Conservation (phyloP, 1,284 basidiomycete genomes). For the Takashimella tepidaria region DNA sequence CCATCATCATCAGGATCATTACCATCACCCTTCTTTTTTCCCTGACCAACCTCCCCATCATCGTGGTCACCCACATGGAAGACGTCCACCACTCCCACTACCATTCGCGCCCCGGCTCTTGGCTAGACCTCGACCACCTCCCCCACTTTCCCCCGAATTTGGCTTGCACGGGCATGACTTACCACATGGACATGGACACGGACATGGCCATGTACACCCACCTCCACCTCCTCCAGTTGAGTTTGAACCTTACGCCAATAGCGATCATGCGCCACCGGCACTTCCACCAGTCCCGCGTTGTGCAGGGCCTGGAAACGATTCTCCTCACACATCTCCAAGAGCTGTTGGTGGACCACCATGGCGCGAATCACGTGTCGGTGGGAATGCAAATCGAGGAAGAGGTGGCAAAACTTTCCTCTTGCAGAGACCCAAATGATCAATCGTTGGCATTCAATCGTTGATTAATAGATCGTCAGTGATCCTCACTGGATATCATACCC, state of each 20-base stretch:
- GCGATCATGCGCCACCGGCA: background rate
- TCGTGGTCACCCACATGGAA: too few species aligned
- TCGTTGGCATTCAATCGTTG: too few species aligned
- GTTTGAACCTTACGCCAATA: background rate
- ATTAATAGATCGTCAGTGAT: too few species aligned
- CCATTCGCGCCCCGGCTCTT: background rate
- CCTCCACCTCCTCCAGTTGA: constrained; percentile 2
- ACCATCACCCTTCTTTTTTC: background rate
- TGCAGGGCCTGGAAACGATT: background rate
- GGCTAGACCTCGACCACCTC: too few species aligned
- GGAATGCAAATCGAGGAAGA: constrained; percentile 1
- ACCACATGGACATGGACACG: background rate
- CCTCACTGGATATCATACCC: too few species aligned
- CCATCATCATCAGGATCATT: background rate
- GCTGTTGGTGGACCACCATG: too few species aligned
- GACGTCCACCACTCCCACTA: background rate
- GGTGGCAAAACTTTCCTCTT: constrained; percentile 18
- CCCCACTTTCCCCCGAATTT: background rate
- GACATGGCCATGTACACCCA: background rate
- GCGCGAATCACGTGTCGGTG: background rate
- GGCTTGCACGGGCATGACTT: too few species aligned
- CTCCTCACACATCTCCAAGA: too few species aligned
- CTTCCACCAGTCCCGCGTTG: background rate
- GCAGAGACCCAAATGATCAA: constrained; percentile 22
- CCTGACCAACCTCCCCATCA: too few species aligned